Evolutionary conservation across 257 asterid species (phyloP).

Genomic region (Fraxinus anomala): DNA sequence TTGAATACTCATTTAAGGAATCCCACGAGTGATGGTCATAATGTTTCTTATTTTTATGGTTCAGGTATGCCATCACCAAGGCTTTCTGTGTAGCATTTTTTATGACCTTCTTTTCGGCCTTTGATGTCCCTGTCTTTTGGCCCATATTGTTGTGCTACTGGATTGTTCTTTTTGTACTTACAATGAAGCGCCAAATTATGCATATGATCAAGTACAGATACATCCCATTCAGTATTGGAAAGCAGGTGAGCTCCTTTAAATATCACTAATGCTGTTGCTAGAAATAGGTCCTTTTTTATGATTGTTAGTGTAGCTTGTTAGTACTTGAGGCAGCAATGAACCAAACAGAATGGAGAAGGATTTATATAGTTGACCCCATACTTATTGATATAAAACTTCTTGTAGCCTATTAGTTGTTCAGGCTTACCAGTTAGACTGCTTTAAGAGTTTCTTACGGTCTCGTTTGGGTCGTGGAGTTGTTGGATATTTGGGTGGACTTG

Average conservation of each 20-base stretch:
- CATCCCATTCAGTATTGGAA: slow-evolving; percentile 77
- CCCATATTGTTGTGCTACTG: slow-evolving; percentile 85
- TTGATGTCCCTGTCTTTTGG: slow-evolving; percentile 95
- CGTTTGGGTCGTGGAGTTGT: not conserved
- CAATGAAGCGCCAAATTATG: slow-evolving; percentile 89
- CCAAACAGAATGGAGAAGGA: not conserved
- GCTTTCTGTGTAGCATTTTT: slow-evolving; percentile 75
- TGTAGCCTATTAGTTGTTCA: not conserved
- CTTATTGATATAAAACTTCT: not conserved
- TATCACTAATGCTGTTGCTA: not conserved
- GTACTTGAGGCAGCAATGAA: not conserved
- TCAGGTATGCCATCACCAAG: slow-evolving; percentile 93
- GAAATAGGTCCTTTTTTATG: not conserved
- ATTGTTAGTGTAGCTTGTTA: not conserved
- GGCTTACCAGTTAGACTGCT: not conserved
- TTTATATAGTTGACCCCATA: not conserved
- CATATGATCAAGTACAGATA: slow-evolving; percentile 92
- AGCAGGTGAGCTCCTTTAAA: slow-evolving; percentile 59
- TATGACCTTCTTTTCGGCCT: slow-evolving; percentile 85
- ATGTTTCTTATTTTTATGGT: slow-evolving; percentile 16
- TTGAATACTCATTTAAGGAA: slow-evolving; percentile 4
- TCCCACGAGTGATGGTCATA: slow-evolving; percentile 18
- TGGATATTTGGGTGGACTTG: not conserved
- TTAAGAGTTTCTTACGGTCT: not conserved
- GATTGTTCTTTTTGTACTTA: slow-evolving; percentile 77